Base-by-base conservation (phyloP, 1,139 yeast species). In the Saccharomyces pastorianus region DNA sequence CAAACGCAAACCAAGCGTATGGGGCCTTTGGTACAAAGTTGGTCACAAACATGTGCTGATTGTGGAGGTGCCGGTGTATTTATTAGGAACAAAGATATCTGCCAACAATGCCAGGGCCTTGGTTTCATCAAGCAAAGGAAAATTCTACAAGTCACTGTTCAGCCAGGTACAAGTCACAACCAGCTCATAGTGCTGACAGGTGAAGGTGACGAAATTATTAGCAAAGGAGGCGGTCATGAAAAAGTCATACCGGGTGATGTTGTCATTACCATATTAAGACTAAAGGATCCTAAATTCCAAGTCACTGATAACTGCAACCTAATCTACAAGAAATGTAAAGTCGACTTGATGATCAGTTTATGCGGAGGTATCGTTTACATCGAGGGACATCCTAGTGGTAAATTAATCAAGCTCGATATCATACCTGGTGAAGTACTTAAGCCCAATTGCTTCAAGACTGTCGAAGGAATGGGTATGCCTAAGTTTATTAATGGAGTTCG, bases 171-270 rank as follows among this genome's bases (percentile, higher is more conserved):
- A 41, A 67, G 67, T 48, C 67, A 77, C 51, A 83, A 83, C 0
- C 81, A 81, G 57, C 71, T 73, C 52, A 76, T 83, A 25, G 70
- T 81, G 1, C 67, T 83, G 20, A 73, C 76, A 25, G 80, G 83
- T 2, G 84, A 80, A 59, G 87, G 84, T 0, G 90, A 85, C 61
- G 86, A 84, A 64, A 85, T 84, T 0, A 70, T 78, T 38, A 75
- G 77, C 0, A 53, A 51, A 20, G 53, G 55, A 27, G 61, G 66
- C 2, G 58, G 54, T 20, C 50, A 46, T 27, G 63, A 62, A 52
- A 61, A 56, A 31, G 71, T 81, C 1, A 70, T 78, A 1, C 87
- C 90, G 0, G 91, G 91, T 2, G 88, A 85, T 65, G 84, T 85
- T 7, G 70, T 84, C 1, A 78, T 85, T 5, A 71, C 73, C 5